Percentiles rank a stretch among this genome's conserved stretches.
phyloP scores from a whole-genome alignment of 805 yeast species.

The Vanderwaltozyma verrucispora region DNA sequence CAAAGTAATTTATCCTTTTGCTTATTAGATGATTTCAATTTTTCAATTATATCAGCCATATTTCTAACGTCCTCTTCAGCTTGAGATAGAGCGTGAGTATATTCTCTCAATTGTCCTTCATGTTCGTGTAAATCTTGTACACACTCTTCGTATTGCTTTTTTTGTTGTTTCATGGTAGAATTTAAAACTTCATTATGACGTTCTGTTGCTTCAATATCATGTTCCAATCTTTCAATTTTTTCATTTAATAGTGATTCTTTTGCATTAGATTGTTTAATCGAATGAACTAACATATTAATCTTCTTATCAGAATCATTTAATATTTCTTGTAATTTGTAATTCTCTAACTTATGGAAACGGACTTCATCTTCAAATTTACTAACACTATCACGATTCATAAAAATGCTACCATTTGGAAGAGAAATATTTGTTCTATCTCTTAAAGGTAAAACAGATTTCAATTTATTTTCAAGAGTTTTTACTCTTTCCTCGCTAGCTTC shows the following conservation, averaged over 20 bases:
- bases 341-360: constrained; percentile 21
- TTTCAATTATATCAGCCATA: constrained; percentile 43
- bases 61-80: constrained; percentile 44
- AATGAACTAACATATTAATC: constrained; percentile 35
- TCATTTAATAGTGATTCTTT: constrained; percentile 30
- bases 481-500: constrained; percentile 38
- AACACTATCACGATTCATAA: constrained; percentile 19
- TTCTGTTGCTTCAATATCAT: constrained; percentile 46
- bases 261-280: constrained; percentile 31
- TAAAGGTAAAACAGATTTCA: constrained; percentile 15
- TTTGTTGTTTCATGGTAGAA: constrained; percentile 50
- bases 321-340: constrained; percentile 38
- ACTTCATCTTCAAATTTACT: constrained; percentile 27
- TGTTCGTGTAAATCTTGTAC: constrained; percentile 65
- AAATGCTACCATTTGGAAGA: constrained; percentile 16
- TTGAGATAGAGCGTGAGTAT: constrained; percentile 35
- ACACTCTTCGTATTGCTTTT: constrained; percentile 64
- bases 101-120: constrained; percentile 55
- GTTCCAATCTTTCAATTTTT: constrained; percentile 37
- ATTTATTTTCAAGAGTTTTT: constrained; percentile 31
- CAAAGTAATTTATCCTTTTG: constrained; percentile 46
- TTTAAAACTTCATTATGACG: constrained; percentile 47
- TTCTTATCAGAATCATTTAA: constrained; percentile 39
- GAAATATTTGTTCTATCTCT: constrained; percentile 20
- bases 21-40: constrained; percentile 40